Evolutionary conservation across 768 basidiomycete genomes (phyloP), one percentile per base, ranked within the genome.

Genomic region (Guyanaporus albipodus): DNA sequence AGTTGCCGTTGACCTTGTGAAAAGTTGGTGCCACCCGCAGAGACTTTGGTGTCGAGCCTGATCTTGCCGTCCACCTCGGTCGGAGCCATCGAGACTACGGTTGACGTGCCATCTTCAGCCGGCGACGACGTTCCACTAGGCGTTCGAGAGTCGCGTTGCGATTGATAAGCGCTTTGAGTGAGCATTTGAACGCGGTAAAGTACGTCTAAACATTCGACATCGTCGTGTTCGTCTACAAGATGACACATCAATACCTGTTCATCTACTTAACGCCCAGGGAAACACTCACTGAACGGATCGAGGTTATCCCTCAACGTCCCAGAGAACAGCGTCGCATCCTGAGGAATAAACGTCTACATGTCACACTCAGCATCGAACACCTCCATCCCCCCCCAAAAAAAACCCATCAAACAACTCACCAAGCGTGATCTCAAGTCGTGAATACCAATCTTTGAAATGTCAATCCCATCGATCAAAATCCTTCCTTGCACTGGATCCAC

Each of bases 1-100:
- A 91, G 69, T 57, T 97, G 93, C 9, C 91, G 67, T 61, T 97
- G 92, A 9, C 94, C 93, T 49, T 92, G 89, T 2, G 89, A 93
- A 66, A 96, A 94, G 69, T 96, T 95, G 24, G 82, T 75, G 0
- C 92, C 92, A 0, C 91, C 91, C 1, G 88, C 75, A 1, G 89
- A 89, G 8, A 95, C 85, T 49, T 85, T 81, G 0, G 85, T 88
- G 17, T 88, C 81, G 4, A 95, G 73, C 1, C 79, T 74, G 23
- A 72, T 74, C 59, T 78, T 85, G 24, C 57, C 44, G 18, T 87
- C 85, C 3, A 74, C 60, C 19, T 83, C 81, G 0, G 83, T 85
- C 10, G 62, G 60, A 4, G 58, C 45, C 0, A 73, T 66, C 2
- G 73, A 74, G 0, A 70, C 71, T 4, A 62, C 48, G 4, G 76